Evolutionary conservation across 768 basidiomycete species (phyloP).

Genomic region (Neoboletus magnificus): DNA sequence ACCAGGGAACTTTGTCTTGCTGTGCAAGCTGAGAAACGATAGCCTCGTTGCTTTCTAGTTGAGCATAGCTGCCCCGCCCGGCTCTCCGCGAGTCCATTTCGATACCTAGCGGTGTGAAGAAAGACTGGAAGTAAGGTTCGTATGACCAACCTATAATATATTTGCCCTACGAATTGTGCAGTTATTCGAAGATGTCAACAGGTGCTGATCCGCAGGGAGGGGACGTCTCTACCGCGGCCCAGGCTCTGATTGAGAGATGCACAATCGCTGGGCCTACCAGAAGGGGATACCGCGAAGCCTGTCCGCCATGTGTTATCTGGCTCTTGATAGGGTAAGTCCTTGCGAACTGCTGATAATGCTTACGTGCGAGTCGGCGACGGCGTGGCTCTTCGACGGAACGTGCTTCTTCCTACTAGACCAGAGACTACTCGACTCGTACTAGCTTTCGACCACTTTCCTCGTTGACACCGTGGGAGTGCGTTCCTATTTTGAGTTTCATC

Average conservation of each 20-base stretch:
- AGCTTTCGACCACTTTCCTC: background rate
- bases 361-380: background rate
- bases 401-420: background rate
- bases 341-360: background rate
- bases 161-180: no score
- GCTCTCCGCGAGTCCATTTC: conserved; percentile 2
- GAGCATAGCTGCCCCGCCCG: background rate
- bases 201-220: background rate
- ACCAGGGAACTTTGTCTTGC: conserved; percentile 58
- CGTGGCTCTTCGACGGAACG: background rate
- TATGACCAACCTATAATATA: background rate
- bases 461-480: no score
- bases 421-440: no score
- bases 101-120: background rate
- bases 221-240: background rate
- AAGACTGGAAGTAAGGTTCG: background rate
- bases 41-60: background rate
- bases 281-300: background rate
- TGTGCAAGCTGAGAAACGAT: conserved; percentile 20
- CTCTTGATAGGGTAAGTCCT: background rate
- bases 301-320: background rate
- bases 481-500: no score
- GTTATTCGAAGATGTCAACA: background rate
- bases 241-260: background rate
- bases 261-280: background rate